These are phyloP conservation scores for Fusarium dlaminii DNA, from an alignment of 2,329 filamentous ascomycete species.

Conservation along the genomic window DNA sequence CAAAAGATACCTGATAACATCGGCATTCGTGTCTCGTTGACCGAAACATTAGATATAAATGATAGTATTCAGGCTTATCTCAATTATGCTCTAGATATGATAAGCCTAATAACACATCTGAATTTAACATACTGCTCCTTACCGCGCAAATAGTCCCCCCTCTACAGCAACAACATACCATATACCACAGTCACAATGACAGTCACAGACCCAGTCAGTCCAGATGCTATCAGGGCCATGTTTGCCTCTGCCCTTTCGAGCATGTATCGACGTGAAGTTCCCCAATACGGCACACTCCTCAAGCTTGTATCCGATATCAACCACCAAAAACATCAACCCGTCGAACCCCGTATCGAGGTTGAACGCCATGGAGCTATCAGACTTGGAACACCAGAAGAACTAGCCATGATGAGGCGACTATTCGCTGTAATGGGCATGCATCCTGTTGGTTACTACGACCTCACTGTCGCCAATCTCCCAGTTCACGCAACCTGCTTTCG, in stretches of 20 bases:
- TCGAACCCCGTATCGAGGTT: slow-evolving; percentile 17
- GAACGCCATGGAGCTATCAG: slow-evolving; percentile 60
- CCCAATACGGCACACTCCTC: slow-evolving; percentile 47
- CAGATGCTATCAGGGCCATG: slow-evolving; percentile 23
- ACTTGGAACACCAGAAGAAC: slow-evolving; percentile 56
- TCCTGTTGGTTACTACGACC: slow-evolving; percentile 63
- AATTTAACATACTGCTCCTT: no score
- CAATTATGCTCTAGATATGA: no score
- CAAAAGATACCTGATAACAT: background rate
- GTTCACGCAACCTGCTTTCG: slow-evolving; percentile 64
- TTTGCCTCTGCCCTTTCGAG: slow-evolving; percentile 47
- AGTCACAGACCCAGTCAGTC: background rate
- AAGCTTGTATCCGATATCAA: slow-evolving; percentile 45
- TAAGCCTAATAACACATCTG: background rate
- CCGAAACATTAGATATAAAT: background rate
- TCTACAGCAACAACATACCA: background rate
- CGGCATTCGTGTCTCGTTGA: background rate
- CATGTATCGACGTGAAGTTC: slow-evolving; percentile 50
- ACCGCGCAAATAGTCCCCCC: background rate
- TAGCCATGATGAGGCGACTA: slow-evolving; percentile 54
- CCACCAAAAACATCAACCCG: background rate
- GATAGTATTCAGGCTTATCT: background rate
- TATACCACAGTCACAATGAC: background rate
- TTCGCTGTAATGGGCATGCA: slow-evolving; percentile 59
- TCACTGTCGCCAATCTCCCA: slow-evolving; percentile 57